Conservation (phyloP, 2,329 filamentous ascomycete genomes). For the Diaporthe sp. region DNA sequence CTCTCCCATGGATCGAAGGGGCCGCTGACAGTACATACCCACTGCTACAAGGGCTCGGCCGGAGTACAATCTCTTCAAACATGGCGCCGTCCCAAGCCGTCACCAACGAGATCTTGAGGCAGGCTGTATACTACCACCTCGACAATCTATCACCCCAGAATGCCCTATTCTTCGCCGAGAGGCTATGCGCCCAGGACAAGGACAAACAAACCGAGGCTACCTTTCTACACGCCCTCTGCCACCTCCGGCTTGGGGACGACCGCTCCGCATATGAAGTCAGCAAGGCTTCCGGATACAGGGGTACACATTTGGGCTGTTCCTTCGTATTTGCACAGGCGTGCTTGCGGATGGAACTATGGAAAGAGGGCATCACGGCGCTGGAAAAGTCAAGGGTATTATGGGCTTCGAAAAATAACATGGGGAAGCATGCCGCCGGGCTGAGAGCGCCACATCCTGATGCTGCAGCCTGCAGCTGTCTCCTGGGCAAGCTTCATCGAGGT, state of each 20-base stretch:
- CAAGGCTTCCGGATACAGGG: constrained; percentile 78
- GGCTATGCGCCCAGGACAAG: constrained; percentile 86
- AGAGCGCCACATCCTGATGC: constrained; percentile 85
- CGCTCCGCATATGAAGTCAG: constrained; percentile 89
- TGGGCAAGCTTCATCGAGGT: constrained; percentile 88
- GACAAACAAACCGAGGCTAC: constrained; percentile 80
- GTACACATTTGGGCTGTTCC: constrained; percentile 85
- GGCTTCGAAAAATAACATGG: constrained; percentile 81
- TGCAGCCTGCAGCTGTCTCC: constrained; percentile 83
- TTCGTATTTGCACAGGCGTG: constrained; percentile 95
- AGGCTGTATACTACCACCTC: constrained; percentile 78
- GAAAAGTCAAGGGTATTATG: constrained; percentile 86
- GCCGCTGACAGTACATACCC: constrained; percentile 45
- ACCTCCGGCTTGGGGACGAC: constrained; percentile 85
- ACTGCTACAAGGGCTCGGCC: constrained; percentile 43
- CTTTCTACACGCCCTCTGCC: constrained; percentile 87
- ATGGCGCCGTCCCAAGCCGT: constrained; percentile 69
- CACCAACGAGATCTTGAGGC: constrained; percentile 67
- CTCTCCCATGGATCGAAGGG: constrained; percentile 52
- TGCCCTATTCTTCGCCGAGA: constrained; percentile 92
- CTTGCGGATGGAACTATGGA: constrained; percentile 81
- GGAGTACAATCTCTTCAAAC: constrained; percentile 43
- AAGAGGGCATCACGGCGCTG: constrained; percentile 85
- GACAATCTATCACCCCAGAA: constrained; percentile 93
- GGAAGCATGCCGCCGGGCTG: constrained; percentile 83